Evolutionary conservation across 306 rosid genomes (phyloP), one percentile per base, ranked within the genome.

Genomic region (Gleditsia sinensis): DNA sequence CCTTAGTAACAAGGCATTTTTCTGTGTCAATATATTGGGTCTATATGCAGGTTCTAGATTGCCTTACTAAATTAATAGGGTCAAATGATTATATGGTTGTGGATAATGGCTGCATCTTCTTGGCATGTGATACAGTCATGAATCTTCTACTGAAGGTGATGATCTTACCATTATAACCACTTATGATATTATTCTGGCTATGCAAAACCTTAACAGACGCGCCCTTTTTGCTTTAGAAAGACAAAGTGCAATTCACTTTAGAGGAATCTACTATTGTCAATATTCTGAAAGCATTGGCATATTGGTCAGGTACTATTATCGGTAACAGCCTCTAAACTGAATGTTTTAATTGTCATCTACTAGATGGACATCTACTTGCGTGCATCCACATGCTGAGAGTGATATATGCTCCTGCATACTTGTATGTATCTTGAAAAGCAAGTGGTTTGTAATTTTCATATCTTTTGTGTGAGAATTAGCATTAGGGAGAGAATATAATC

Each of bases 51-150:
- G 97, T 92, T 75, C 56, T 87, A 50, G 86, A 88, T 66, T 92
- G 97, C 88, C 82, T 94, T 71, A 67, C 79, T 72, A 90, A 83
- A 55, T 83, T 92, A 83, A 75, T 86, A 63, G 80, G 87, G 67
- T 55, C 81, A 62, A 55, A 62, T 40, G 58, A 80, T 72, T 69
- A 36, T 23, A 27, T 67, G 81, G 86, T 80, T 50, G 89, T 87
- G 74, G 84, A 88, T 60, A 75, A 74, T 69, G 82, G 95, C 74
- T 72, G 89, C 69, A 62, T 88, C 80, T 85, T 90, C 78, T 76
- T 90, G 90, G 97, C 97, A 6, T 91, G 96, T 82, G 97, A 94
- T 76, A 91, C 96, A 50, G 73, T 92, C 70, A 57, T 91, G 90
- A 94, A 91, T 80, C 75, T 94, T 65, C 87, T 91, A 55, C 67